Conservation (phyloP, 1,284 basidiomycete genomes). For the Cryptococcus depauperatus region DNA sequence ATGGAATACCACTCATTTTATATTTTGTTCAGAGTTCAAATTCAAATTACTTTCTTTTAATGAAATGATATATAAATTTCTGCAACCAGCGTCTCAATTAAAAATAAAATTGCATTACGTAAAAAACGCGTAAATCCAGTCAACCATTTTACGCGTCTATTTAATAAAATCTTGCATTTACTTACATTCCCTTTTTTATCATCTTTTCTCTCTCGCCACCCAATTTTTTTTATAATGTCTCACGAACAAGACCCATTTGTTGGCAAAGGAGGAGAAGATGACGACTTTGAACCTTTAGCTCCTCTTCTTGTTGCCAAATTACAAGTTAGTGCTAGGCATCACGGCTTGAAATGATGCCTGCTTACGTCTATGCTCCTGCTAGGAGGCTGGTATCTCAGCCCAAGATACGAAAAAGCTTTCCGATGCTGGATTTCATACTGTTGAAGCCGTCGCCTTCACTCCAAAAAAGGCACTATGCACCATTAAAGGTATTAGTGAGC, state of each 20-base stretch:
- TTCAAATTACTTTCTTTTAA: background rate
- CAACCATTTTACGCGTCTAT: background rate
- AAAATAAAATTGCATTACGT: background rate
- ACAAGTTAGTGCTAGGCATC: slow-evolving; percentile 45
- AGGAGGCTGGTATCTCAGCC: slow-evolving; percentile 79
- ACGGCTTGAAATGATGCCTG: background rate
- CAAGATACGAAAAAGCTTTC: slow-evolving; percentile 93
- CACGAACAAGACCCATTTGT: slow-evolving; percentile 35
- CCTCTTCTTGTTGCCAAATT: slow-evolving; percentile 77
- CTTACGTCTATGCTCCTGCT: background rate
- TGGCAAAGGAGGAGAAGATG: slow-evolving; percentile 41
- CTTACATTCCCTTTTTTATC: background rate
- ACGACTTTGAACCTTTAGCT: slow-evolving; percentile 56
- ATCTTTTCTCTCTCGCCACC: background rate
- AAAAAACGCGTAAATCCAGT: slow-evolving; percentile 1
- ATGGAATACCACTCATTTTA: slow-evolving; percentile 21
- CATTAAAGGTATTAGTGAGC: slow-evolving; percentile 96
- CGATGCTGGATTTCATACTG: slow-evolving; percentile 85
- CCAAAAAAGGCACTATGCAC: slow-evolving; percentile 86
- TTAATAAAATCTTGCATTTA: no score
- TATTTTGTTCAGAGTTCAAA: background rate
- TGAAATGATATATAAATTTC: background rate
- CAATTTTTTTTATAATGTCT: background rate
- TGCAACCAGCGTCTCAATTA: background rate
- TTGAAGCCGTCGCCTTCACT: slow-evolving; percentile 94